phyloP scores from a whole-genome alignment of 306 rosid genomes.

The Quillaja saponaria region DNA sequence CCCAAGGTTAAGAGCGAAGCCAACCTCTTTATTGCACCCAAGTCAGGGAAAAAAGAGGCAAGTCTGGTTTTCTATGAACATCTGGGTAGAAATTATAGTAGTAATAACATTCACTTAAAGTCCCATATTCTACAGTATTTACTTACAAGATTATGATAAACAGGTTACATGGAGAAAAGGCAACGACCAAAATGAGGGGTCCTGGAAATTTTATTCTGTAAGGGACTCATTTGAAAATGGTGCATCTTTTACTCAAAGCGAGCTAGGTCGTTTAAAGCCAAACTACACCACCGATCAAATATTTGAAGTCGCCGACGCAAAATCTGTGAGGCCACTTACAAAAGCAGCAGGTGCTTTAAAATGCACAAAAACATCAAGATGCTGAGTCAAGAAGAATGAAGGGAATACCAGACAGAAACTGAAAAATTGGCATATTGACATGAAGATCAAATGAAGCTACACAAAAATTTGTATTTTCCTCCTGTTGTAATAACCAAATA shows the following conservation, averaged over 20 bases:
- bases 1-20: constrained; percentile 44
- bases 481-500: constrained; percentile 12
- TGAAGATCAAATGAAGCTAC: constrained; percentile 20
- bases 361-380: constrained; percentile 27
- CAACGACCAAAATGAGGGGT: neutral
- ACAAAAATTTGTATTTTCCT: constrained; percentile 29
- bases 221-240: neutral
- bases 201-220: neutral
- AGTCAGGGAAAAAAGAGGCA: constrained; percentile 41
- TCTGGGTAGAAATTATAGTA: too few relatives aligned
- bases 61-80: too few relatives aligned
- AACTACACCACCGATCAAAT: neutral
- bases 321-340: constrained; percentile 33
- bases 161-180: neutral
- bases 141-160: neutral
- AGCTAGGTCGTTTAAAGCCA: neutral
- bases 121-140: too few relatives aligned
- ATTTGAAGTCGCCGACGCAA: constrained; percentile 34
- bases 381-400: constrained; percentile 19
- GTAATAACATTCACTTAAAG: too few relatives aligned
- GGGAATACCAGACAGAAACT: neutral
- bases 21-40: constrained; percentile 50
- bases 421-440: constrained; percentile 31
- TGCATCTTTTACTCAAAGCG: too few relatives aligned
- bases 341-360: constrained; percentile 28